Evolutionary conservation across 139 green algal genomes (phyloP), one percentile per base, ranked within the genome.

Genomic region (Tetratostichococcus sp.): DNA sequence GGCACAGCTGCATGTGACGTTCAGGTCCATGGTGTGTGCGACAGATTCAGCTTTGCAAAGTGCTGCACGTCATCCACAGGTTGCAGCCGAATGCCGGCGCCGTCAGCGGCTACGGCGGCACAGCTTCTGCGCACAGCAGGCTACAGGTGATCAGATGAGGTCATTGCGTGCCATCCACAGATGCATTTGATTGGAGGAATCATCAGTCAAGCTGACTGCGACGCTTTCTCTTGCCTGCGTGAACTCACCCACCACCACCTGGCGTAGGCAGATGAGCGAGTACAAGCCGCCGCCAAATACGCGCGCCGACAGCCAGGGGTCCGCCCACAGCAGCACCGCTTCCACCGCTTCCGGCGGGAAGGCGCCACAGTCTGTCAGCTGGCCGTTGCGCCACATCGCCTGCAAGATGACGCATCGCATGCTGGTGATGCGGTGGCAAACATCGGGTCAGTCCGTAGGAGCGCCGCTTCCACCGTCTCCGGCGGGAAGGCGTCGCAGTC

Each of bases 391-490:
- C 39, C 39, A 50, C 39, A 14, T 8, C 39, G n/a, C n/a, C n/a
- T n/a, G n/a, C n/a, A n/a, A n/a, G n/a, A n/a, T n/a, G n/a, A n/a
- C n/a, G n/a, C n/a, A n/a, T n/a, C n/a, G n/a, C n/a, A n/a, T n/a
- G n/a, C n/a, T n/a, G n/a, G n/a, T n/a, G n/a, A n/a, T n/a, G n/a
- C n/a, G n/a, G n/a, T n/a, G n/a, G n/a, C n/a, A n/a, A n/a, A n/a
- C n/a, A n/a, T n/a, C n/a, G 75, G 75, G 68, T 80, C 69, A 3
- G 39, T 26, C 75, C 75, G 76, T 59, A 80, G 59, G 69, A 80
- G 69, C 28, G 76, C 57, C 35, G 58, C 75, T 28, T 80, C 69
- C 58, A 75, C 69, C 5, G n/a, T 23, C 43, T 75, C 70, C 43
- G 65, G 39, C 23, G 70, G 43, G 25, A 75, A 62, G 19, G 50